Evolutionary conservation across 306 rosid genomes (phyloP), one percentile per base, ranked within the genome.

Genomic region (Hippophae gyantsensis): DNA sequence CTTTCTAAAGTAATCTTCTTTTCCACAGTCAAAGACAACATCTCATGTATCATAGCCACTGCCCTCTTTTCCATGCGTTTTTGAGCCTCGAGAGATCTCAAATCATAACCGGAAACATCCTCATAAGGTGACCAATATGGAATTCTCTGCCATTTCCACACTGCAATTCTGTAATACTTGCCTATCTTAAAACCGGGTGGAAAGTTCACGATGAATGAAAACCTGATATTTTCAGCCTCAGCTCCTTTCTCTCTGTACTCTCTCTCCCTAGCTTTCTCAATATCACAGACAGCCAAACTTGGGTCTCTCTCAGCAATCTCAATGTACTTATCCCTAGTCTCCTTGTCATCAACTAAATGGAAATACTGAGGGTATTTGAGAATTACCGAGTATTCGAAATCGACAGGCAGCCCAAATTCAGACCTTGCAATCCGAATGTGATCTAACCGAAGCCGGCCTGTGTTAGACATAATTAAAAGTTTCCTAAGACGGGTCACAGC

Each of bases 101-200:
- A 64, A 66, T 87, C 96, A 60, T 83, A 90, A 38, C 83, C 89
- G 0, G 83, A 65, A 54, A 87, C 80, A 74, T 85, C 79, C 76
- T 85, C 98, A 67, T 87, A 90, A 7, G 92, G 96, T 1, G 96
- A 87, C 96, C 95, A 90, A 67, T 87, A 90, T 10, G 96, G 95
- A 47, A 83, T 42, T 58, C 98, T 64, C 64, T 87, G 98, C 95
- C 98, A 90, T 69, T 88, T 85, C 96, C 94, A 85, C 78, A 85
- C 78, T 1, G 92, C 95, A 74, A 85, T 79, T 63, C 83, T 81
- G 56, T 70, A 83, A 70, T 79, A 90, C 86, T 83, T 87, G 0
- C 92, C 81, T 54, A 90, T 87, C 89, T 85, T 90, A 66, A 90
- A 90, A n/a, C 96, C 96, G 0, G 95, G 92, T 0, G 92, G 98